phyloP scores from a whole-genome alignment of 805 yeast species.

The Candida orba region DNA sequence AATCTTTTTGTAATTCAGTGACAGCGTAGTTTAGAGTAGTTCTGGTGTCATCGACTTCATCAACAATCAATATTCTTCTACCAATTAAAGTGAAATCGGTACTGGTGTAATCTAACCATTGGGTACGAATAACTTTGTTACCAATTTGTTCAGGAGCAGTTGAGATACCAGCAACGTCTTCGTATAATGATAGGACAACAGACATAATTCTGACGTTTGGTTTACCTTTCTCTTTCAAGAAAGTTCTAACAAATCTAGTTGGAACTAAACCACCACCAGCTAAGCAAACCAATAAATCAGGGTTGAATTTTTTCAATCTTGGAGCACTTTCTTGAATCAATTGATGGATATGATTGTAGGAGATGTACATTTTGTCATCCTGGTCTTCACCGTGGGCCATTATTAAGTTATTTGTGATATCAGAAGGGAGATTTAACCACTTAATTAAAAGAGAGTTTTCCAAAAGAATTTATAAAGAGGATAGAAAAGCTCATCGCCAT shows the following conservation, averaged over 20 bases:
- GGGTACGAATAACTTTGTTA: slow-evolving; percentile 65
- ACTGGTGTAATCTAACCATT: slow-evolving; percentile 74
- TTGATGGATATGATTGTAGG: slow-evolving; percentile 77
- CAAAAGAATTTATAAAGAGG: background rate
- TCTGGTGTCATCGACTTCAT: slow-evolving; percentile 84
- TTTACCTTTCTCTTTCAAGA: slow-evolving; percentile 78
- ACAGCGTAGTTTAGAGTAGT: slow-evolving; percentile 78
- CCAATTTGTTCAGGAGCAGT: slow-evolving; percentile 53
- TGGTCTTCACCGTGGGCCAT: slow-evolving; percentile 19
- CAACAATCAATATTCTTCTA: slow-evolving; percentile 66
- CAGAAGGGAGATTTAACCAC: too few relatives aligned
- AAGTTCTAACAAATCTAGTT: slow-evolving; percentile 91
- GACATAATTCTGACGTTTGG: slow-evolving; percentile 94
- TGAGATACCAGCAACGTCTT: slow-evolving; percentile 61
- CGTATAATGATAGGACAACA: slow-evolving; percentile 85
- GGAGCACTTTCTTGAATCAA: slow-evolving; percentile 58
- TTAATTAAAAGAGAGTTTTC: background rate
- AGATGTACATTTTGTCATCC: slow-evolving; percentile 54
- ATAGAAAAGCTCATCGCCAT: background rate
- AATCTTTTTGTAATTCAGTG: slow-evolving; percentile 66
- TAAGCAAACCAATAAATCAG: slow-evolving; percentile 88
- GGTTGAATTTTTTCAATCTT: slow-evolving; percentile 62
- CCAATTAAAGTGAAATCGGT: slow-evolving; percentile 54
- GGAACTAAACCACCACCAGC: slow-evolving; percentile 99
- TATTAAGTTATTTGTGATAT: background rate